Evolutionary conservation across 768 basidiomycete species (phyloP).

Genomic region (Fibroporia radiculosa): DNA sequence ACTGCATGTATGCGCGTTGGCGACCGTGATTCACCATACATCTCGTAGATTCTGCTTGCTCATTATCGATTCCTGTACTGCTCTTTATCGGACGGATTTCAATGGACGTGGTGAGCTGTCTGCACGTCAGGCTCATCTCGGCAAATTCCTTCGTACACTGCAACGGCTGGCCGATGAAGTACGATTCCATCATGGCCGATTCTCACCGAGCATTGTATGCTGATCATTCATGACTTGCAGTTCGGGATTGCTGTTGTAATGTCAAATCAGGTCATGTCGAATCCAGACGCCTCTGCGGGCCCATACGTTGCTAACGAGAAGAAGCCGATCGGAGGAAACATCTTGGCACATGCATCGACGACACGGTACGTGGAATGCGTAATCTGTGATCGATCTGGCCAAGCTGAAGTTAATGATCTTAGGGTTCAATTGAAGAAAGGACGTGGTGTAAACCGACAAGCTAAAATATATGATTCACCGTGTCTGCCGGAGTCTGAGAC

Average conservation of each 20-base stretch:
- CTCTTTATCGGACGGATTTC: slow-evolving; percentile 92
- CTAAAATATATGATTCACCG: slow-evolving; percentile 97
- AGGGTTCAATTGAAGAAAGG: slow-evolving; percentile 90
- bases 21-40: slow-evolving; percentile 7
- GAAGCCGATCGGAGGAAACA: slow-evolving; percentile 99
- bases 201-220: slow-evolving; percentile 4
- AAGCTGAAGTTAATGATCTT: neutral
- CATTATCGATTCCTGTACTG: slow-evolving; percentile 95
- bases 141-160: slow-evolving; percentile 88
- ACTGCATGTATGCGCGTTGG: slow-evolving; percentile 20
- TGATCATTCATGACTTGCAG: slow-evolving; percentile 32
- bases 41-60: slow-evolving; percentile 81
- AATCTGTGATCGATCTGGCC: neutral
- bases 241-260: slow-evolving; percentile 97
- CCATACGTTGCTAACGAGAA: slow-evolving; percentile 88
- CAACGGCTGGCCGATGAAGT: slow-evolving; percentile 97
- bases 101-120: slow-evolving; percentile 93
- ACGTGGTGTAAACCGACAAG: slow-evolving; percentile 84
- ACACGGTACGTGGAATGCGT: slow-evolving; percentile 54
- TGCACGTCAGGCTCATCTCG: slow-evolving; percentile 91
- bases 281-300: slow-evolving; percentile 87
- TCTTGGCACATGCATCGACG: slow-evolving; percentile 98
- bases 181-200: slow-evolving; percentile 16
- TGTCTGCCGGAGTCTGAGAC: slow-evolving; percentile 96
- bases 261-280: slow-evolving; percentile 99